Evolutionary conservation across 192 early-diverging fungal species (phyloP), one percentile per base, ranked within the genome.

Genomic region (Coemansia sp.): DNA sequence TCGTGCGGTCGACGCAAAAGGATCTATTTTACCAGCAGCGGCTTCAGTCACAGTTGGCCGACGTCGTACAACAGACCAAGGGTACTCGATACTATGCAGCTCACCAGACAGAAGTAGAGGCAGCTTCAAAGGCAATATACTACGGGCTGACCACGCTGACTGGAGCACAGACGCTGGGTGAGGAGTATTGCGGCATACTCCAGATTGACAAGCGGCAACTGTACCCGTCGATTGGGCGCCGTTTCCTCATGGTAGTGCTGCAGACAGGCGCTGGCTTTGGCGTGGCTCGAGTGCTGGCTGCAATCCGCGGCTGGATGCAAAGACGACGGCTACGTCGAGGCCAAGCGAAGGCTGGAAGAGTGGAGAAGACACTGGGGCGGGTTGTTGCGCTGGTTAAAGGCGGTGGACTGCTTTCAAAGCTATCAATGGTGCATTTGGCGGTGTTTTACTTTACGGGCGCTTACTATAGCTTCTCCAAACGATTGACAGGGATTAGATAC

Each of bases 151-250:
- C 94, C 5, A 91, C 91, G 0, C 59, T 87, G 30, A 15, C 62
- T 56, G 91, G 95, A 3, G 87, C 86, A 16, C 94, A 92, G 66
- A 97, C 97, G 0, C 73, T 98, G 38, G 97, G 97, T 45, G 95
- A 98, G 74, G 97, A 98, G 70, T 97, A 96, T 75, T 96, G 94
- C 64, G 94, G 93, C 64, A 92, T 97, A 56, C 68, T 94, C 67
- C 94, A 90, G 59, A 79, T 89, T 49, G 82, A 74, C 1, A 62
- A 71, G 16, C 64, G 71, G 2, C 82, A 84, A n/a, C 38, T 64
- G 61, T 87, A 79, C 37, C 91, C 92, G 22, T 70, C 84, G 20
- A 27, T 38, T 18, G 71, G 70, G 3, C 74, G 74, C 7, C 70
- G 79, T 11, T n/a, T 82, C 0, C 68, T 82, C 16, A 59, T 82